Conservation (phyloP, 2,329 filamentous ascomycete species). For the Neodidymelliopsis sp. region DNA sequence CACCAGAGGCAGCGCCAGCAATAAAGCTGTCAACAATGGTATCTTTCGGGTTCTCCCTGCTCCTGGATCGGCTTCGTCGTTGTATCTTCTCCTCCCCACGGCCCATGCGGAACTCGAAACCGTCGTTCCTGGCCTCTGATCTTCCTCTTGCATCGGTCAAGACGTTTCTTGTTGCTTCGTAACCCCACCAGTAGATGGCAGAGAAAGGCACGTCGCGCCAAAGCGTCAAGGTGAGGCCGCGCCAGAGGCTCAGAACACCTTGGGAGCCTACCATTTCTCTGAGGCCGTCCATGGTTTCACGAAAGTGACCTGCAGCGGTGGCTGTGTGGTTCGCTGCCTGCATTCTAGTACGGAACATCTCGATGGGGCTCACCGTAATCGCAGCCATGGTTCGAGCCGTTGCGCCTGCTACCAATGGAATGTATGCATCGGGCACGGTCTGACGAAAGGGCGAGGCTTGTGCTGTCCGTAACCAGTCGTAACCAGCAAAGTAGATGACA, state of each 20-base stretch:
- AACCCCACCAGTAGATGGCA: constrained; percentile 97
- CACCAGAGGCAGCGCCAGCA: constrained; percentile 83
- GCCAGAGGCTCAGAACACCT: constrained; percentile 86
- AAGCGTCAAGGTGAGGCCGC: constrained; percentile 86
- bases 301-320: constrained; percentile 70
- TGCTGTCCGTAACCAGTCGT: constrained; percentile 89
- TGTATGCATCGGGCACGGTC: constrained; percentile 66
- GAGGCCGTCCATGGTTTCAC: constrained; percentile 78
- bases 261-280: constrained; percentile 78
- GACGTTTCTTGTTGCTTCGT: constrained; percentile 79
- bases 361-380: constrained; percentile 84
- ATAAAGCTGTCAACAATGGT: constrained; percentile 91
- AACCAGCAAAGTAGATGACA: constrained; percentile 98
- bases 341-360: constrained; percentile 91
- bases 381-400: constrained; percentile 82
- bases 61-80: constrained; percentile 61
- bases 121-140: constrained; percentile 49
- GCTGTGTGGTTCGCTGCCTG: constrained; percentile 70
- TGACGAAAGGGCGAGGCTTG: constrained; percentile 73
- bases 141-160: constrained; percentile 72
- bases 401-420: constrained; percentile 81
- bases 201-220: constrained; percentile 99
- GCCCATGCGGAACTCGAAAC: constrained; percentile 43
- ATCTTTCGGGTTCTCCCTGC: constrained; percentile 72
- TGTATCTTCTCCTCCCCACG: constrained; percentile 41